Evolutionary conservation across 1,284 basidiomycete species (phyloP).

Genomic region (Dichomitus squalens): DNA sequence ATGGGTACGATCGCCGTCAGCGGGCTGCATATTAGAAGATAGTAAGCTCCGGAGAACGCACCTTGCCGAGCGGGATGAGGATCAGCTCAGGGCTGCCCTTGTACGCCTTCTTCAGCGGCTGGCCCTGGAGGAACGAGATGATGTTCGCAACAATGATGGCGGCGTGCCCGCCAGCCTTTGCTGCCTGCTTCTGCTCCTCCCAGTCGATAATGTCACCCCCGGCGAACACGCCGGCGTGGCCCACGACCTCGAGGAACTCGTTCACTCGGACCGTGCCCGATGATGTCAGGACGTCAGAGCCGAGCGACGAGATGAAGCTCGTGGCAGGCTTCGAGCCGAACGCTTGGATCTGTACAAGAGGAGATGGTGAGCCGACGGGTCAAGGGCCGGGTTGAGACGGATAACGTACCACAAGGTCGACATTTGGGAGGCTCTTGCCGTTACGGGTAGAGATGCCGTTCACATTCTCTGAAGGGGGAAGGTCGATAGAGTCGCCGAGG

Average conservation of each 20-base stretch:
- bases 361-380: not conserved
- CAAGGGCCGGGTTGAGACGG: not conserved
- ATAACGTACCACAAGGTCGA: slow-evolving; percentile 58
- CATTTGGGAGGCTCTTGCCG: slow-evolving; percentile 49
- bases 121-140: slow-evolving; percentile 43
- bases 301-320: slow-evolving; percentile 47
- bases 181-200: slow-evolving; percentile 60
- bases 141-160: slow-evolving; percentile 49
- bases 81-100: slow-evolving; percentile 56
- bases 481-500: slow-evolving; percentile 56
- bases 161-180: slow-evolving; percentile 49
- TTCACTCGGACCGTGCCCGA: slow-evolving; percentile 49
- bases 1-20: not conserved
- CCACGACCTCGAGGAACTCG: slow-evolving; percentile 52
- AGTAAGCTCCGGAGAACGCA: slow-evolving; percentile 25
- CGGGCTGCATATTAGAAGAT: not conserved
- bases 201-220: slow-evolving; percentile 61
- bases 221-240: slow-evolving; percentile 55
- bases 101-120: slow-evolving; percentile 44
- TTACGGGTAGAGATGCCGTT: slow-evolving; percentile 50
- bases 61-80: slow-evolving; percentile 60
- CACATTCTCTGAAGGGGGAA: slow-evolving; percentile 31
- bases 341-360: slow-evolving; percentile 44
- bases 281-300: slow-evolving; percentile 41
- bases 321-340: slow-evolving; percentile 56